Evolutionary conservation across 129 eudicot genomes (phyloP), one percentile per base, ranked within the genome.

Genomic region (Ambrosia trifida): DNA sequence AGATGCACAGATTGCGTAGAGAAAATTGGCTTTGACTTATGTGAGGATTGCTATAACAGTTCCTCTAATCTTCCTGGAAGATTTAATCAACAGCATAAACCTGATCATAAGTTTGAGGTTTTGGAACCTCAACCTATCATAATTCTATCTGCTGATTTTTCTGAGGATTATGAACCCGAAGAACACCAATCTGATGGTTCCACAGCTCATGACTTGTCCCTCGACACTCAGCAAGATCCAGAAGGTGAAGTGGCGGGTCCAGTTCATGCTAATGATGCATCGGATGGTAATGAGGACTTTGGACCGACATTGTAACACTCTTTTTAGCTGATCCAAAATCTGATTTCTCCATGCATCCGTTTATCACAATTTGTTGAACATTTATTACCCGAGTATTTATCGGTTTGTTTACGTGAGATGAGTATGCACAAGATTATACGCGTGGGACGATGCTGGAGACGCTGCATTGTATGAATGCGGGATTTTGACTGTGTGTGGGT

Each of bases 51-150:
- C 68, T 59, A 84, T 68, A 80, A 72, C 2, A 87, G 72, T 65
- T 69, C 87, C 14, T 77, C 85, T 41, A 84, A 82, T 54, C 89
- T 84, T 77, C 82, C 89, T 2, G 86, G 95, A 59, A 83, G 89
- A 52, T 87, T 87, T 31, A 87, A 87, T 69, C 95, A 84, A 68
- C 89, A 77, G 74, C 95, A 87, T 72, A 84, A 75, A 47, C 78
- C 72, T 3, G 89, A 84, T 30, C 95, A 84, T 76, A 49, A 80
- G 65, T 79, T 87, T 74, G 81, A 41, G 70, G 52, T 75, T 17
- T 19, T 79, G 4, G 60, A 72, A 31, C 60, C 69, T 3, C 20
- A 1, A 0, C n/a, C 38, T 78, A 5, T 66, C 14, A 47, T 69
- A 14, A 11, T 66, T 5, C 59, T 36, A 12, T 4, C 68, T 57